A percentile compares a stretch with the other conserved stretches of the same genome.
Evolutionary conservation across 768 basidiomycete genomes (phyloP).

Genomic region (Tylopilus plumbeoviolaceoides): DNA sequence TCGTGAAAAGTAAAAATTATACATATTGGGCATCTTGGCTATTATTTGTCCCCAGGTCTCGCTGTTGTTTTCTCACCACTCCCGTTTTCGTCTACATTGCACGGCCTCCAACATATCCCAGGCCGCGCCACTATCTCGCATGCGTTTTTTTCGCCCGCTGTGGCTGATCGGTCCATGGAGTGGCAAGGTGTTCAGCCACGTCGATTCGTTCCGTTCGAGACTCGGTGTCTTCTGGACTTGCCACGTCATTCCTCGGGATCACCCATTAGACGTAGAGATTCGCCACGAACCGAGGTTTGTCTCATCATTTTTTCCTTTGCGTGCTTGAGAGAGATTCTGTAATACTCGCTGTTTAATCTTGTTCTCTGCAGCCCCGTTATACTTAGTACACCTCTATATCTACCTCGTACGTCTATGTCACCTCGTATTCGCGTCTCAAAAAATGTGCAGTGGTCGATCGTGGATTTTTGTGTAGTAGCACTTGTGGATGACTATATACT

Average conservation of each 20-base stretch:
- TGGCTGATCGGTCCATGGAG: conserved; percentile 3
- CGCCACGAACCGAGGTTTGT: conserved; percentile 4
- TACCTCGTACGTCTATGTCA: conserved; percentile 24
- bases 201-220: conserved; percentile 1
- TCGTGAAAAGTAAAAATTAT: conserved; percentile 34
- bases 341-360: conserved; percentile 19
- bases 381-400: conserved; percentile 20
- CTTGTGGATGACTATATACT: not conserved
- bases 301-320: not conserved
- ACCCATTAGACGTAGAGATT: conserved; percentile 18
- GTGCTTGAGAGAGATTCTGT: not conserved
- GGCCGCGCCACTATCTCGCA: conserved; percentile 17
- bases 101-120: conserved; percentile 34
- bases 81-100: conserved; percentile 10
- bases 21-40: conserved; percentile 33
- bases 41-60: conserved; percentile 16
- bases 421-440: conserved; percentile 11
- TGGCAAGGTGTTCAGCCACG: not conserved
- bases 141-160: conserved; percentile 4
- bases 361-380: conserved; percentile 11
- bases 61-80: conserved; percentile 7
- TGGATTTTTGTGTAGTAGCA: not conserved
- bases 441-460: not conserved
- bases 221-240: conserved; percentile 5
- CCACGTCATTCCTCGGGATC: conserved; percentile 10